Evolutionary conservation across 2,329 filamentous ascomycete genomes (phyloP), one percentile per base, ranked within the genome.

Genomic region (Emergomyces pasteurianus): DNA sequence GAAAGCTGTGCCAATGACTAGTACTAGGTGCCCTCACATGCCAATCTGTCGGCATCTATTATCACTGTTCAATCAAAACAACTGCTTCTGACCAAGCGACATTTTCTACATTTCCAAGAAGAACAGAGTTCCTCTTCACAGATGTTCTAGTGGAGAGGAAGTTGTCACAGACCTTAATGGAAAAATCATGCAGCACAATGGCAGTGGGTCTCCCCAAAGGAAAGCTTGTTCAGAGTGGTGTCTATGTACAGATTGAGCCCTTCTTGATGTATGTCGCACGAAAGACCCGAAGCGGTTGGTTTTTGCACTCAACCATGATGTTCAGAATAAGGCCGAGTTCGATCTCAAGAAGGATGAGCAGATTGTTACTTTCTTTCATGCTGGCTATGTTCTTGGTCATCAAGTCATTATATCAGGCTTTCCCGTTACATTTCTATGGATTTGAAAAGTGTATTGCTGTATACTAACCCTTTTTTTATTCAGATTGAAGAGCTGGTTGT

Each of bases 121-220:
- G 34, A 8, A 36, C 34, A 8, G 34, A 36, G 34, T 10, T 36
- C 34, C 34, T 8, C 34, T 36, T 36, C 34, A 7, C 34, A 36
- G 8, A 36, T 36, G 34, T 9, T 8, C 34, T 36, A 36, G 9
- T 8, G 1, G 8, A 36, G 34, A 36, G 5, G 34, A 36, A 36
- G 34, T 7, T 8, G 5, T 23, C 47, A 2, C 91, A 96, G 75
- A 96, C 89, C 2, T 75, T 96, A 58, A 94, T 89, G 92, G 96
- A 73, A 96, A 96, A 79, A 95, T 96, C 62, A 86, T 96, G 0
- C 92, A 96, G 73, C 77, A 81, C 16, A 87, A 95, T 74, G n/a
- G 82, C 90, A 0, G 80, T 91, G n/a, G 89, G 86, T 10, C 81
- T 96, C 0, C 75, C 88, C 1, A 73, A 83, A 10, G 89, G 85